A percentile compares a stretch with the other conserved stretches of the same genome.
Conservation (phyloP, 2,329 filamentous ascomycete species). For the Macrophomina tecta region DNA sequence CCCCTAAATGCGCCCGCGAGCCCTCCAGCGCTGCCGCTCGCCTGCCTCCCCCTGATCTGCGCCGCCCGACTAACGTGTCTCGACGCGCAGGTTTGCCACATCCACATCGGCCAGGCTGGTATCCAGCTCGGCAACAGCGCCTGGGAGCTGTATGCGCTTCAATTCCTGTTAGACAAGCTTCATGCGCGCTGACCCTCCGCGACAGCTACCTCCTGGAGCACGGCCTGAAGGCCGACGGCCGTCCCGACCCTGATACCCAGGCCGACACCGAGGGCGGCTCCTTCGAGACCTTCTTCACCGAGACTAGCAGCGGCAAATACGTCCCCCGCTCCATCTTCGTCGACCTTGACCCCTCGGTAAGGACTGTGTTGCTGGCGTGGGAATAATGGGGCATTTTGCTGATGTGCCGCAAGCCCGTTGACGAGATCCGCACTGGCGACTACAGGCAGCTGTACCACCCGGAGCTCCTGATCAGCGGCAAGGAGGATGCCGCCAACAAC, state of each 20-base stretch:
- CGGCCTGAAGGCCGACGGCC: constrained; percentile 69
- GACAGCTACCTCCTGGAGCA: constrained; percentile 74
- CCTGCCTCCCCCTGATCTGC: constrained; percentile 27
- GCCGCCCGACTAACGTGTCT: constrained; percentile 24
- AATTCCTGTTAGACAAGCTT: constrained; percentile 28
- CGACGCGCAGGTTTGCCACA: constrained; percentile 63
- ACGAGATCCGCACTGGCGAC: constrained; percentile 96
- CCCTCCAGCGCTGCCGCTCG: constrained; percentile 11
- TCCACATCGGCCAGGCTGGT: constrained; percentile 75
- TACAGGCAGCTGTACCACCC: constrained; percentile 98
- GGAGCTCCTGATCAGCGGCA: constrained; percentile 99
- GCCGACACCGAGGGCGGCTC: constrained; percentile 90
- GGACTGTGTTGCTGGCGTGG: neutral
- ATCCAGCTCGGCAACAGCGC: constrained; percentile 76
- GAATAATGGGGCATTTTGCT: constrained; percentile 11
- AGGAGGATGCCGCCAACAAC: constrained; percentile 99
- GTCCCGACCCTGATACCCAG: constrained; percentile 57
- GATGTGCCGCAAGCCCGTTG: constrained; percentile 59
- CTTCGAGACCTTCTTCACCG: constrained; percentile 99
- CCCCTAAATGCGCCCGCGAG: constrained; percentile 22
- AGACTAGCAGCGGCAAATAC: constrained; percentile 98
- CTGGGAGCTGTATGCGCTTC: constrained; percentile 72
- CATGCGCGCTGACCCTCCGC: constrained; percentile 28
- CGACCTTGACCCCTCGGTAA: constrained; percentile 98
- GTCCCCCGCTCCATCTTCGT: constrained; percentile 98